Evolutionary conservation across 345 rosid species (phyloP).

Genomic region (Sapria himalayana): DNA sequence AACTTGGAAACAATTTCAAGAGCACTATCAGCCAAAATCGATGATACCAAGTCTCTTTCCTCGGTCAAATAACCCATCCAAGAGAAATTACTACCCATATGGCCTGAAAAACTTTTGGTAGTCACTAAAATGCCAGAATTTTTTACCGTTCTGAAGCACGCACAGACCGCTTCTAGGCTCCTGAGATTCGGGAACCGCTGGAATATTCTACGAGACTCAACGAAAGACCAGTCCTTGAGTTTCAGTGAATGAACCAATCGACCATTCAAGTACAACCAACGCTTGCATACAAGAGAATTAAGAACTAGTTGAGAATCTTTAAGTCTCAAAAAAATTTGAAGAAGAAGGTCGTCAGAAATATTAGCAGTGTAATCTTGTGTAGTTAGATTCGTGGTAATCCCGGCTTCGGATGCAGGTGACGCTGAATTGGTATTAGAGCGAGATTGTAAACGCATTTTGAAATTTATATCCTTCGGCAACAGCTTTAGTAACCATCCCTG

Average conservation of each 20-base stretch:
- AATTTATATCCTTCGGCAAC: too few species aligned
- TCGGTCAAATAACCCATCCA: constrained; percentile 14
- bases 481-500: too few species aligned
- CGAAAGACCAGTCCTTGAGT: constrained; percentile 52
- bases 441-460: too few species aligned
- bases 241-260: constrained; percentile 38
- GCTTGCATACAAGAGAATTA: constrained; percentile 62
- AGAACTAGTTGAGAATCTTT: constrained; percentile 30
- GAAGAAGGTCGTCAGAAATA: constrained; percentile 51
- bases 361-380: constrained; percentile 17
- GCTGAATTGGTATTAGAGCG: too few species aligned
- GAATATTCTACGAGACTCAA: constrained; percentile 42
- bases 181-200: constrained; percentile 53
- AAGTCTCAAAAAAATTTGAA: constrained; percentile 33
- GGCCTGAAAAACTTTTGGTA: constrained; percentile 22
- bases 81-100: constrained; percentile 20
- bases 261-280: constrained; percentile 75
- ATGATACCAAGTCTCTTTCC: constrained; percentile 14
- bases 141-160: constrained; percentile 27
- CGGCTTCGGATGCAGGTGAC: too few species aligned
- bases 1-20: constrained; percentile 27
- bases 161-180: constrained; percentile 32
- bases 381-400: constrained; percentile 3
- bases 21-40: constrained; percentile 31
- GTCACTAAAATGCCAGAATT: constrained; percentile 38